Percentiles rank a stretch among this genome's conserved stretches.
These are phyloP conservation scores for Coemansia sp. DNA, from an alignment of 192 early-diverging fungal species.

Conservation along the genomic window DNA sequence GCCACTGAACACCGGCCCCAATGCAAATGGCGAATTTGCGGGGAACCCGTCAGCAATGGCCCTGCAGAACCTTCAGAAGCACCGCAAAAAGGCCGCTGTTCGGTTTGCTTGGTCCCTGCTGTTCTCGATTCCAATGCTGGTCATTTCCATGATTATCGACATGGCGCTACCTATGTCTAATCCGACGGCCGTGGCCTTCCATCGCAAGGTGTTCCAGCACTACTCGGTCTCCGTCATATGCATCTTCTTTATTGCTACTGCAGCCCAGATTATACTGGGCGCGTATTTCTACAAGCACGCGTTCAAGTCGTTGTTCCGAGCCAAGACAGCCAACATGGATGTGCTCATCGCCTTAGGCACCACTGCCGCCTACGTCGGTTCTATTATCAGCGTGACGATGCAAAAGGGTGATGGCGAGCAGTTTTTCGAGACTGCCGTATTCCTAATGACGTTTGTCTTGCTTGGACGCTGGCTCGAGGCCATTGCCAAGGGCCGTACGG, in stretches of 20 bases:
- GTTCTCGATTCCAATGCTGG: constrained; percentile 81
- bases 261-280: constrained; percentile 89
- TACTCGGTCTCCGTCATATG: constrained; percentile 54
- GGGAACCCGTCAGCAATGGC: constrained; percentile 68
- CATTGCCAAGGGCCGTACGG: constrained; percentile 86
- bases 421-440: constrained; percentile 93
- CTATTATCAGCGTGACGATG: constrained; percentile 63
- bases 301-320: constrained; percentile 75
- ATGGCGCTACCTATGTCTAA: constrained; percentile 47
- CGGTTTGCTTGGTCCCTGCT: constrained; percentile 63
- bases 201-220: constrained; percentile 38
- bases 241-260: constrained; percentile 74
- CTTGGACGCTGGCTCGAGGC: constrained; percentile 93
- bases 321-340: constrained; percentile 91
- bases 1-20: constrained; percentile 16
- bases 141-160: constrained; percentile 62
- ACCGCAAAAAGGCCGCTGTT: constrained; percentile 68
- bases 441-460: constrained; percentile 89
- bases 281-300: constrained; percentile 76
- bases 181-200: constrained; percentile 38
- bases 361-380: constrained; percentile 78
- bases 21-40: constrained; percentile 45
- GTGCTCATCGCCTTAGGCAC: constrained; percentile 89
- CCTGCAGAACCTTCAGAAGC: constrained; percentile 73
- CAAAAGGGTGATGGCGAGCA: constrained; percentile 64